Evolutionary conservation across 2,329 filamentous ascomycete genomes (phyloP), one percentile per base, ranked within the genome.

Genomic region (Pseudogymnoascus destructans): DNA sequence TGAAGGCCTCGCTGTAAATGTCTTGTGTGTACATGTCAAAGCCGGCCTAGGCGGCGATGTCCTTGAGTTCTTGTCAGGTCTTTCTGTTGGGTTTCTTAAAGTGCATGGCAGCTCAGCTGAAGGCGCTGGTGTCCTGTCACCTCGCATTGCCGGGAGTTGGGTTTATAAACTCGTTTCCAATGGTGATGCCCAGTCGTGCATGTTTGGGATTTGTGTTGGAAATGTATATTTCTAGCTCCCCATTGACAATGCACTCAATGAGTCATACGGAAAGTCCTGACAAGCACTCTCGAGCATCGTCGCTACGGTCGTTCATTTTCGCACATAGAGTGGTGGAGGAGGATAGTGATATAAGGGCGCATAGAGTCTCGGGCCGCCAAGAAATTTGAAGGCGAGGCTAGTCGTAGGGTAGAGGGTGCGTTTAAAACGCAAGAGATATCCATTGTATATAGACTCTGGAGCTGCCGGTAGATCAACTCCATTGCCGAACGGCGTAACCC

Each of bases 1-100:
- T 95, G 67, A 87, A 86, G 78, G 78, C 84, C 75, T 90, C 89
- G 81, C 72, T 89, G 74, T 89, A 69, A 30, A 30, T 2, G 23
- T 52, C 8, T 30, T 9, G 23, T 52, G 1, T 27, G 42, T 52
- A 17, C 42, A 30, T 52, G 42, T 52, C 42, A 23, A 17, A 52
- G 23, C 23, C 23, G 42, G 42, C n/a, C n/a, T 52, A 52, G 42
- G 15, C 42, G 42, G 23, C n/a, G 42, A 5, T 52, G 42, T 52
- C 42, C 42, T 52, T 52, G 7, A 52, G 42, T 52, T 27, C 23
- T 52, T 52, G 42, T 52, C 42, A 52, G 23, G 42, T 52, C 42
- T 52, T 52, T 52, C 42, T 7, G 42, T 52, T 52, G n/a, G 21
- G 42, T 3, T n/a, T 52, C 23, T 17, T 52, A 27, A 27, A 15